A percentile compares a stretch with the other conserved stretches of the same genome.
Evolutionary conservation across 768 basidiomycete species (phyloP).

Genomic region (Tricholoma bakamatsutake): DNA sequence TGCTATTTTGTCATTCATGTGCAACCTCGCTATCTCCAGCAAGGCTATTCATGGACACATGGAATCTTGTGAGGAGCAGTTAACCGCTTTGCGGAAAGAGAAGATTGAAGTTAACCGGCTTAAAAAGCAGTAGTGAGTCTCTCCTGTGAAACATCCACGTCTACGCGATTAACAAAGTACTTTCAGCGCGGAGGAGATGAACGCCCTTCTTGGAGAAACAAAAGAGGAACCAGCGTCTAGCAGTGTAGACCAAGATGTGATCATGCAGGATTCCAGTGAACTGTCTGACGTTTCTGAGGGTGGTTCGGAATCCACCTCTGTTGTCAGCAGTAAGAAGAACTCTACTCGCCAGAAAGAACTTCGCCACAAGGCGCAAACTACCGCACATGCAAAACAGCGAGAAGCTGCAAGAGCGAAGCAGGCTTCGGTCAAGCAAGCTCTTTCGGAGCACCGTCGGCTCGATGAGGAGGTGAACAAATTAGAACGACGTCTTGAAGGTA

Average conservation of each 20-base stretch:
- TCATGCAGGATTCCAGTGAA: slow-evolving; percentile 64
- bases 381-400: slow-evolving; percentile 72
- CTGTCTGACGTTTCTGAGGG: slow-evolving; percentile 69
- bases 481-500: slow-evolving; percentile 73
- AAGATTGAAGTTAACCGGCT: slow-evolving; percentile 91
- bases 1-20: slow-evolving; percentile 81
- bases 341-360: slow-evolving; percentile 46
- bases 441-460: slow-evolving; percentile 76
- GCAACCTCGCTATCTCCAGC: slow-evolving; percentile 85
- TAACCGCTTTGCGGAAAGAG: slow-evolving; percentile 92
- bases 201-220: slow-evolving; percentile 48
- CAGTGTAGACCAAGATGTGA: slow-evolving; percentile 50
- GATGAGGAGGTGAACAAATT: slow-evolving; percentile 86
- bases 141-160: not conserved
- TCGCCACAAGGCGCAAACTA: slow-evolving; percentile 45
- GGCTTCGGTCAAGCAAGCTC: slow-evolving; percentile 73
- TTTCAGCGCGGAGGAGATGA: slow-evolving; percentile 69
- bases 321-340: slow-evolving; percentile 36
- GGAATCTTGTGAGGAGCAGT: slow-evolving; percentile 83
- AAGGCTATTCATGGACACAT: slow-evolving; percentile 84
- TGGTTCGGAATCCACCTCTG: slow-evolving; percentile 54
- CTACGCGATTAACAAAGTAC: slow-evolving; percentile 8
- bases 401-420: slow-evolving; percentile 75
- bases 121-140: slow-evolving; percentile 82
- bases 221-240: slow-evolving; percentile 42